These are phyloP conservation scores for Tuber borchii DNA, from an alignment of 495 filamentous ascomycete species.

Conservation along the genomic window DNA sequence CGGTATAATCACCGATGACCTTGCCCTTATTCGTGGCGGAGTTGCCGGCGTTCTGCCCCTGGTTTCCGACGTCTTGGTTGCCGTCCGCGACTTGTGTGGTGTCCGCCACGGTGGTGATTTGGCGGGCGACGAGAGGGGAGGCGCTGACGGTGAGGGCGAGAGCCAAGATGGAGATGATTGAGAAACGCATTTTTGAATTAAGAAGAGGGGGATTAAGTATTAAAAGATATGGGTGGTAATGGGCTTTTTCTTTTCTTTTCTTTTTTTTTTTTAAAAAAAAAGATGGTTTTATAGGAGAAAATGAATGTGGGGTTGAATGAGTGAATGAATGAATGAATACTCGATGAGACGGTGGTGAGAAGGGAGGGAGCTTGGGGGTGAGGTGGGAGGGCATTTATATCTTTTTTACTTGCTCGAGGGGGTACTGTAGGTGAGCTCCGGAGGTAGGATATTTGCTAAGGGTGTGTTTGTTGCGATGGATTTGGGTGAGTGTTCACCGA, in stretches of 20 bases:
- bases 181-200: not conserved
- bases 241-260: too few species aligned
- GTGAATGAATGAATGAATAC: conserved; percentile 3
- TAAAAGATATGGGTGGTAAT: too few species aligned
- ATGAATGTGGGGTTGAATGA: not conserved
- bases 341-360: not conserved
- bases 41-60: conserved; percentile 29
- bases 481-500: too few species aligned
- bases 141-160: conserved; percentile 18
- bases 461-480: too few species aligned
- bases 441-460: not conserved
- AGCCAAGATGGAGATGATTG: conserved; percentile 16
- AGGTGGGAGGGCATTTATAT: not conserved
- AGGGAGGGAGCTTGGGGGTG: not conserved
- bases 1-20: conserved; percentile 30
- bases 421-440: too few species aligned
- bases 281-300: not conserved
- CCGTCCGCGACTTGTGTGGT: conserved; percentile 16
- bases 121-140: conserved; percentile 16
- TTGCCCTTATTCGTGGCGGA: conserved; percentile 25
- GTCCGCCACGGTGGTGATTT: conserved; percentile 13
- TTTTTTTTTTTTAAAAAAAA: too few species aligned
- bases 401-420: not conserved
- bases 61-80: conserved; percentile 36
- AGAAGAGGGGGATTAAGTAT: too few species aligned